A percentile compares a stretch with the other conserved stretches of the same genome.
Evolutionary conservation across 805 yeast species (phyloP).

Genomic region (Cyberlindnera suaveolens): DNA sequence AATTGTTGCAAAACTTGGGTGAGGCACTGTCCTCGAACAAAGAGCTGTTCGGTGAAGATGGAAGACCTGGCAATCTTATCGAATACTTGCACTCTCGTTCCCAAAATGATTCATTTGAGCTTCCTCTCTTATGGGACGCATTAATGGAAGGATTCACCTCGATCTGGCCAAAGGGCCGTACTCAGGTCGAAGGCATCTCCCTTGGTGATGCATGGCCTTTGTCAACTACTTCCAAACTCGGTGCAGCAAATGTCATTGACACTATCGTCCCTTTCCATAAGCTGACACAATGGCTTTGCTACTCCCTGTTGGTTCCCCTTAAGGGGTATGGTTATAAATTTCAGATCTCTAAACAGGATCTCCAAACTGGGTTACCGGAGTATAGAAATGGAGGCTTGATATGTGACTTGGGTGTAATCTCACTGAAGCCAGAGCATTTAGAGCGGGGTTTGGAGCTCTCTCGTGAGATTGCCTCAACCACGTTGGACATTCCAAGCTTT

Average conservation of each 20-base stretch:
- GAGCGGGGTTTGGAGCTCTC: slow-evolving; percentile 34
- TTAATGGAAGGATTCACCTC: slow-evolving; percentile 50
- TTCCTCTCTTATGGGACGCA: slow-evolving; percentile 46
- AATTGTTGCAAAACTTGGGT: slow-evolving; percentile 43
- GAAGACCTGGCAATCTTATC: slow-evolving; percentile 47
- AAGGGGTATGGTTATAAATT: slow-evolving; percentile 42
- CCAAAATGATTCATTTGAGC: slow-evolving; percentile 27
- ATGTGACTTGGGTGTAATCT: slow-evolving; percentile 47
- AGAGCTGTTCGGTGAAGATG: slow-evolving; percentile 40
- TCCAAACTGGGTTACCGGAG: slow-evolving; percentile 86
- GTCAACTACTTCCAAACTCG: slow-evolving; percentile 25
- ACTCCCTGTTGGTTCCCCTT: slow-evolving; percentile 51
- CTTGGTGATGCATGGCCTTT: slow-evolving; percentile 62
- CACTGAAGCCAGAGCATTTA: slow-evolving; percentile 37
- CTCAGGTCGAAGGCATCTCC: slow-evolving; percentile 41
- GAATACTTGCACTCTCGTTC: slow-evolving; percentile 36
- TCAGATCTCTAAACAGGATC: slow-evolving; percentile 62
- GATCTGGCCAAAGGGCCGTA: slow-evolving; percentile 59
- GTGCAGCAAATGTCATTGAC: slow-evolving; percentile 22
- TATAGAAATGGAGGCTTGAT: slow-evolving; percentile 68
- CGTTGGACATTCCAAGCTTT: slow-evolving; percentile 39
- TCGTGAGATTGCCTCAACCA: slow-evolving; percentile 21
- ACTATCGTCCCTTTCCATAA: slow-evolving; percentile 57
- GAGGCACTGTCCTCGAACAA: slow-evolving; percentile 33
- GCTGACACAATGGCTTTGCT: slow-evolving; percentile 61